These are phyloP conservation scores for Actinomucor elegans DNA, from an alignment of 371 early-diverging fungal species.

Conservation along the genomic window DNA sequence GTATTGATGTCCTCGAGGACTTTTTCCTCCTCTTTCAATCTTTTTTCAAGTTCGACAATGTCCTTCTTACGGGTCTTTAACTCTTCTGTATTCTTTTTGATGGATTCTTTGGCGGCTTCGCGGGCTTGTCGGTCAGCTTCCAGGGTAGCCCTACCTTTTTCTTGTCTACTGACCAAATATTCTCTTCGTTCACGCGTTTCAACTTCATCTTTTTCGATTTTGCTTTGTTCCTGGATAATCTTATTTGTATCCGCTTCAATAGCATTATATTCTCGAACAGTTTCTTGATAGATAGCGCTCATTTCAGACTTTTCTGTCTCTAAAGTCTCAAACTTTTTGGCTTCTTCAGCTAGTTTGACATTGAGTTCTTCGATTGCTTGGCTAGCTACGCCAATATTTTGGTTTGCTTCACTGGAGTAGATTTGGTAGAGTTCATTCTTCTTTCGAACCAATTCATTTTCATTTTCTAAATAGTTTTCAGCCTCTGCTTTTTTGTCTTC, in stretches of 20 bases:
- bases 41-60: conserved; percentile 60
- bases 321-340: conserved; percentile 50
- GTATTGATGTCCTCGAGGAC: conserved; percentile 76
- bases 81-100: conserved; percentile 59
- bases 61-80: conserved; percentile 54
- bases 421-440: conserved; percentile 80
- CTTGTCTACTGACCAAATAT: conserved; percentile 73
- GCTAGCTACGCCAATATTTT: conserved; percentile 45
- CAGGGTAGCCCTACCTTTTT: conserved; percentile 64
- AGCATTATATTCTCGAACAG: conserved; percentile 67
- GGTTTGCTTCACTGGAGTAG: conserved; percentile 50
- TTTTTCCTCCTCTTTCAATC: conserved; percentile 65
- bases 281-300: conserved; percentile 51
- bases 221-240: conserved; percentile 60
- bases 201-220: conserved; percentile 80
- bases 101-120: conserved; percentile 48
- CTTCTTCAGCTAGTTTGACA: conserved; percentile 58
- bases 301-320: conserved; percentile 60
- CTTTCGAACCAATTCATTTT: conserved; percentile 75
- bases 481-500: conserved; percentile 86
- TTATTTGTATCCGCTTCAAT: conserved; percentile 59
- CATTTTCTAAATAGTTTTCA: conserved; percentile 73
- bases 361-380: conserved; percentile 50
- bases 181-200: conserved; percentile 77
- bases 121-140: conserved; percentile 55